Base-by-base conservation (phyloP, 352 stramenopile species). In the Thraustochytrium striatum region DNA sequence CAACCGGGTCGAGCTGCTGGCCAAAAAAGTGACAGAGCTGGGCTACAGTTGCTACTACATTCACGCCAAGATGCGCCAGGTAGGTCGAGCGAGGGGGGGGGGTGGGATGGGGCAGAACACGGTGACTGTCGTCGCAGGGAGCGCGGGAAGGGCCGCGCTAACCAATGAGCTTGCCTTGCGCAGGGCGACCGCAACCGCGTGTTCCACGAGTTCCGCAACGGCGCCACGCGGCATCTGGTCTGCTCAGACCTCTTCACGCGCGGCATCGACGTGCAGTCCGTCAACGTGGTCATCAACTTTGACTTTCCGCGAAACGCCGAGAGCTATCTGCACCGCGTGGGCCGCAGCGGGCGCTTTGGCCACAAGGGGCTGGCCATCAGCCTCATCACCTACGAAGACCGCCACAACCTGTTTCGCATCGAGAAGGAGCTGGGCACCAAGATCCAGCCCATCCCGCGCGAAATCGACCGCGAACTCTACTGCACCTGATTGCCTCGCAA, bases 281-380 rank as follows among this genome's bases (percentile, higher is more conserved):
- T 99, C 28, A 99, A 99, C 84, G 95, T 99, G n/a, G 97, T 99
- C 43, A 99, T 99, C 87, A 99, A 99, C 87, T 99, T 99, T 85
- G 97, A 99, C 87, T 99, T 99, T 85, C 97, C 97, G 13, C 98
- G 98, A 86, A 99, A 98, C 86, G 96, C 91, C 33, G 96, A 99
- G 86, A 99, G 96, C 28, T 99, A 99, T 79, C 87, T 99, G 57
- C 97, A 99, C 85, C 92, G 97, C 58, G 99, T 99, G 81, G 97
- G 97, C 81, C 89, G 97, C 61, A 98, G 95, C 11, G 97, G 96
- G 62, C 91, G 97, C 38, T 99, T 98, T 82, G 97, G 97, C 19
- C 96, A 99, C 85, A 88, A 99, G 57, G 97, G 96, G 83, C 88
- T 99, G 44, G 96, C 97, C 32, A 98, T 99, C 84, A 99, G 99